Conservation (phyloP, 2,329 filamentous ascomycete species). For the Scedosporium dehoogii region DNA sequence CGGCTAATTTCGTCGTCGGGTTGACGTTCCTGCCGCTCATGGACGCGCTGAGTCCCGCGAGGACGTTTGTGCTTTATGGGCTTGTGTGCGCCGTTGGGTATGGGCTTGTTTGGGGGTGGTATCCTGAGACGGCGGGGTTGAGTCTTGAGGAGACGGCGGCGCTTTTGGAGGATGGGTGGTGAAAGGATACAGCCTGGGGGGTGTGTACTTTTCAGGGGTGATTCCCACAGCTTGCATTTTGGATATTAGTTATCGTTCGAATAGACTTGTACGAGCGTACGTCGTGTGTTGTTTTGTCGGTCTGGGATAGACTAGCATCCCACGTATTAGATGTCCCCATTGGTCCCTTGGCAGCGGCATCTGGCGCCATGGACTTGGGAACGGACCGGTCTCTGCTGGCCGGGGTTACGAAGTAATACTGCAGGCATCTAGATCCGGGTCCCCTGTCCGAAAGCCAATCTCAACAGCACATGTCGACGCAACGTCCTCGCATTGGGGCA, state of each 20-base stretch:
- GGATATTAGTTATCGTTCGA: background rate
- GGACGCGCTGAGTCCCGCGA: constrained; percentile 60
- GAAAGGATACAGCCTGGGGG: constrained; percentile 25
- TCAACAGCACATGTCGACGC: too few relatives aligned
- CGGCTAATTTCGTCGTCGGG: constrained; percentile 75
- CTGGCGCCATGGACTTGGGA: too few relatives aligned
- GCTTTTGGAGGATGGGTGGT: constrained; percentile 64
- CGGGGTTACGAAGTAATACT: too few relatives aligned
- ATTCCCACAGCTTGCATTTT: background rate
- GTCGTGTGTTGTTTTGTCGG: too few relatives aligned
- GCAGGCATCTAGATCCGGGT: too few relatives aligned
- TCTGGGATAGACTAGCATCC: too few relatives aligned
- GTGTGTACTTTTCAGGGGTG: background rate
- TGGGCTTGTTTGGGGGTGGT: constrained; percentile 59
- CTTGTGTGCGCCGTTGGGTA: constrained; percentile 60
- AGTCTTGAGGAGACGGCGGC: constrained; percentile 70
- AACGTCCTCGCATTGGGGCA: too few relatives aligned
- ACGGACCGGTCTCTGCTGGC: too few relatives aligned
- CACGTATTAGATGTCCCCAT: too few relatives aligned
- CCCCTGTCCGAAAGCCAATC: too few relatives aligned
- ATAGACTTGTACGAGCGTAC: background rate
- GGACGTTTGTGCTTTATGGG: constrained; percentile 78
- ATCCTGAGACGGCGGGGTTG: constrained; percentile 78
- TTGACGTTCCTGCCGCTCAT: constrained; percentile 84
- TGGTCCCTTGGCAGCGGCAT: too few relatives aligned